Base-by-base conservation (phyloP, 2,329 filamentous ascomycete genomes). In the Trichoderma sp. region DNA sequence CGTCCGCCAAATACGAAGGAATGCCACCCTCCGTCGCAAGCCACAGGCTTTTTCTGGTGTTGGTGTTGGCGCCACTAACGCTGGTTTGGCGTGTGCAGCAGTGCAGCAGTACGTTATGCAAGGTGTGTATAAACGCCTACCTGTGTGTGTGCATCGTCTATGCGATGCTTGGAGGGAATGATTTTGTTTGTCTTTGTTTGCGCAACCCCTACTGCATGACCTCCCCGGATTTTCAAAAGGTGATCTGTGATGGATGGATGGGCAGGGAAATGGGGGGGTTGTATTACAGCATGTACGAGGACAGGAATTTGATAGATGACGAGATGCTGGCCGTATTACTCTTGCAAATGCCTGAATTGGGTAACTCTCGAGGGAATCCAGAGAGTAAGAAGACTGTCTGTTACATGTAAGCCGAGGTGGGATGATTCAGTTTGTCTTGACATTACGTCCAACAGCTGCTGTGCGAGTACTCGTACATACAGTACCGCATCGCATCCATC, bases 1-100 rank as follows among this genome's bases (percentile, higher is more conserved):
- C 39, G 36, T 70, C 57, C 60, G 47, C 68, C 58, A n/a, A 70
- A 70, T 70, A 70, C 68, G 68, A 70, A 70, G 47, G 60, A 70
- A 70, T 70, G 68, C 53, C 60, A 70, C 68, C 68, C 68, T 51
- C 60, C 32, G 28, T n/a, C 18, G 43, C 47, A 64, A 64, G 68
- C 68, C 58, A 63, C 68, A 70, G 28, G 34, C 47, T 58, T 28
- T 28, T 58, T 36, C 34, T 36, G 34, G 34, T 36, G 34, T 36
- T 36, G 34, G 18, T n/a, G 30, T n/a, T 28, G 26, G 28, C n/a
- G 47, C 60, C 58, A 63, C 66, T 34, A 69, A 34, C 8, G 30
- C n/a, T 26, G 47, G 57, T 21, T 34, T 34, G 32, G 32, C 32
- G 32, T 34, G 32, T 34, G 11, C 11, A 12, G 3, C 15, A 7